Conservation (phyloP, 2,329 filamentous ascomycete genomes). For the Laburnicola sp. region DNA sequence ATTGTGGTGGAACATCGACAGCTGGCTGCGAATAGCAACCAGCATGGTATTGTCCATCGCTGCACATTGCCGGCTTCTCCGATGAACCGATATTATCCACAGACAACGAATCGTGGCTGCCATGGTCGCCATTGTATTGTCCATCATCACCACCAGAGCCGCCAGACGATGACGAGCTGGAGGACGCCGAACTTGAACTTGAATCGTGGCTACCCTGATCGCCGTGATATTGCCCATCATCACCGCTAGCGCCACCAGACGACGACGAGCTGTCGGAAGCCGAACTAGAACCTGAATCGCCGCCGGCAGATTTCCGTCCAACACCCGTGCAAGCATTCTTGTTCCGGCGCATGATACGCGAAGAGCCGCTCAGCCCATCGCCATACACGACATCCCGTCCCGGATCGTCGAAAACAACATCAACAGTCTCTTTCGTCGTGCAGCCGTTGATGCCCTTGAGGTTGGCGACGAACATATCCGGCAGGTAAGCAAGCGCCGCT, state of each 20-base stretch:
- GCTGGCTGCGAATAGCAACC: too few relatives aligned
- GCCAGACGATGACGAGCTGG: conserved; percentile 1
- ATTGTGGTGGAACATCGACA: conserved; percentile 3
- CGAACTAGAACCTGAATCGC: conserved; percentile 5
- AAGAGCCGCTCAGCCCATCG: conserved; percentile 30
- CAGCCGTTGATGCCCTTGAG: conserved; percentile 48
- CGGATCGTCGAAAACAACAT: conserved; percentile 48
- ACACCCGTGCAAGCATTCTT: conserved; percentile 25
- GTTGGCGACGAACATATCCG: conserved; percentile 51
- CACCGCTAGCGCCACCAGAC: not conserved
- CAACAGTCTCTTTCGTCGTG: conserved; percentile 41
- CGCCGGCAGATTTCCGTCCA: conserved; percentile 19
- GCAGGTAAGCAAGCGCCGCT: conserved; percentile 39
- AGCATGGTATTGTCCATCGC: not conserved
- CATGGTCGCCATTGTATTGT: conserved; percentile 17
- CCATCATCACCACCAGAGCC: conserved; percentile 12
- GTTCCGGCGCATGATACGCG: conserved; percentile 12
- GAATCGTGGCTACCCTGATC: not conserved
- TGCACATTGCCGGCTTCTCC: not conserved
- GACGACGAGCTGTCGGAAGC: conserved; percentile 7
- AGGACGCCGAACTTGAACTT: not conserved
- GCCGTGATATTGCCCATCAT: conserved; percentile 7
- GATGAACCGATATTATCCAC: not conserved
- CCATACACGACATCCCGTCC: conserved; percentile 47
- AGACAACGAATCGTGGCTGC: not conserved